Conservation (phyloP, 1,284 basidiomycete genomes). For the Phellopilus nigrolimitatus region DNA sequence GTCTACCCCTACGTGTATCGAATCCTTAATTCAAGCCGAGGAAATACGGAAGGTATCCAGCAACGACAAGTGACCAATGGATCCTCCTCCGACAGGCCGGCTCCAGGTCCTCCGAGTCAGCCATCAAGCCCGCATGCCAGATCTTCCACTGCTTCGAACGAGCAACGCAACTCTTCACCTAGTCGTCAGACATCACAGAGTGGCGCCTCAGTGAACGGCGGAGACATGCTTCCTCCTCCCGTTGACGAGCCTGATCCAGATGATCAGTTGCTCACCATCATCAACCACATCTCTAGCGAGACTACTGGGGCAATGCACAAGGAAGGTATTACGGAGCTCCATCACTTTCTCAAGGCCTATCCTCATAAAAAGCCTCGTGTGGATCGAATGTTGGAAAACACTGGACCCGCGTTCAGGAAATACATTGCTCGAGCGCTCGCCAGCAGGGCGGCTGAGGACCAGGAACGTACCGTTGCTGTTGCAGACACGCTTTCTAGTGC, state of each 20-base stretch:
- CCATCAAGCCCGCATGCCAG: slow-evolving; percentile 16
- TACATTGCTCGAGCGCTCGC: slow-evolving; percentile 81
- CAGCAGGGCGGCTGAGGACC: slow-evolving; percentile 79
- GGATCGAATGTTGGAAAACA: slow-evolving; percentile 79
- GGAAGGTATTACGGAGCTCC: slow-evolving; percentile 93
- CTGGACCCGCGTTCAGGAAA: slow-evolving; percentile 78
- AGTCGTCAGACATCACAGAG: slow-evolving; percentile 65
- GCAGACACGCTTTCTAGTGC: slow-evolving; percentile 72
- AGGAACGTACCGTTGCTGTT: slow-evolving; percentile 72
- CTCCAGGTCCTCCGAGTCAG: slow-evolving; percentile 12
- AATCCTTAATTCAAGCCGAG: slow-evolving; percentile 67
- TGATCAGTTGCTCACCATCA: slow-evolving; percentile 76
- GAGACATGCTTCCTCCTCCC: slow-evolving; percentile 41
- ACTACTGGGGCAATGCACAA: slow-evolving; percentile 79
- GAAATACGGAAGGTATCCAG: slow-evolving; percentile 33
- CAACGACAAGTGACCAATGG: slow-evolving; percentile 18
- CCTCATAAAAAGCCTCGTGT: slow-evolving; percentile 85
- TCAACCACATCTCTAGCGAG: slow-evolving; percentile 87
- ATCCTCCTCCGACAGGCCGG: slow-evolving; percentile 9
- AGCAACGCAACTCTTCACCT: slow-evolving; percentile 48
- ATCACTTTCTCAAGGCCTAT: slow-evolving; percentile 90
- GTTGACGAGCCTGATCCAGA: slow-evolving; percentile 76
- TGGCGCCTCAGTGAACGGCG: slow-evolving; percentile 49
- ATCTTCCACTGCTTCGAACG: slow-evolving; percentile 37
- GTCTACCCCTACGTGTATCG: slow-evolving; percentile 84